Evolutionary conservation across 2,329 filamentous ascomycete genomes (phyloP).

Genomic region (Tolypocladium tundrense): DNA sequence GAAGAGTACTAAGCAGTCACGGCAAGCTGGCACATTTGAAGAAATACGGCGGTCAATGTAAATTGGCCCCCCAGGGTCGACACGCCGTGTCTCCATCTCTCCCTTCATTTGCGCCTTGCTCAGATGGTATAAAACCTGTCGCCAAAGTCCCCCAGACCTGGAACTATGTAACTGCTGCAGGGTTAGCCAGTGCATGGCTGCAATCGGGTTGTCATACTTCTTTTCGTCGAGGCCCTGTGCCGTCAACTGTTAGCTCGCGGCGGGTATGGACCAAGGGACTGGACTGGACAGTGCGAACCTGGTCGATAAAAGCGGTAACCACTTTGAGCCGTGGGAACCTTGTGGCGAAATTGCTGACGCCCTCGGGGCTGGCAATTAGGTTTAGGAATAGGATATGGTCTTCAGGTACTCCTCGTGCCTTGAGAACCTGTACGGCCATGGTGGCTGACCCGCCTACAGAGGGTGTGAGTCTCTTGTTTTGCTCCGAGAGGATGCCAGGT

Average conservation of each 20-base stretch:
- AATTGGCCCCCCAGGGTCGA: not conserved
- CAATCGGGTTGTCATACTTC: slow-evolving; percentile 53
- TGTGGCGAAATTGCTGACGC: slow-evolving; percentile 77
- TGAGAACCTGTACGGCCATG: slow-evolving; percentile 92
- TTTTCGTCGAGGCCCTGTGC: slow-evolving; percentile 79
- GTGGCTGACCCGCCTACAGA: slow-evolving; percentile 79
- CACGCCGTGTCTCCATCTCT: not conserved
- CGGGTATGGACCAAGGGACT: not conserved
- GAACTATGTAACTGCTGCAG: slow-evolving; percentile 73
- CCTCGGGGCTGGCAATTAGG: slow-evolving; percentile 92
- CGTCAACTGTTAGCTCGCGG: not conserved
- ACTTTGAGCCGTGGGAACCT: slow-evolving; percentile 84
- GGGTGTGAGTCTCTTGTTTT: slow-evolving; percentile 4
- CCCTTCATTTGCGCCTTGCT: slow-evolving; percentile 5
- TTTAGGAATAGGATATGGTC: slow-evolving; percentile 95
- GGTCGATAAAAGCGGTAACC: slow-evolving; percentile 91
- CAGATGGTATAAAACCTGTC: slow-evolving; percentile 91
- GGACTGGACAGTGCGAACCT: slow-evolving; percentile 32
- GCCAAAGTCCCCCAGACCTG: slow-evolving; percentile 89
- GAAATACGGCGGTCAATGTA: not conserved
- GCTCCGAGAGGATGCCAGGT: not conserved
- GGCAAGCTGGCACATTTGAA: not conserved
- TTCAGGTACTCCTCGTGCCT: slow-evolving; percentile 82
- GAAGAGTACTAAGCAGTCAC: slow-evolving; percentile 39
- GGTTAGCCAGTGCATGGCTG: slow-evolving; percentile 21